These are phyloP conservation scores for Fusarium palustre DNA, from an alignment of 2,329 filamentous ascomycete genomes.

Conservation along the genomic window DNA sequence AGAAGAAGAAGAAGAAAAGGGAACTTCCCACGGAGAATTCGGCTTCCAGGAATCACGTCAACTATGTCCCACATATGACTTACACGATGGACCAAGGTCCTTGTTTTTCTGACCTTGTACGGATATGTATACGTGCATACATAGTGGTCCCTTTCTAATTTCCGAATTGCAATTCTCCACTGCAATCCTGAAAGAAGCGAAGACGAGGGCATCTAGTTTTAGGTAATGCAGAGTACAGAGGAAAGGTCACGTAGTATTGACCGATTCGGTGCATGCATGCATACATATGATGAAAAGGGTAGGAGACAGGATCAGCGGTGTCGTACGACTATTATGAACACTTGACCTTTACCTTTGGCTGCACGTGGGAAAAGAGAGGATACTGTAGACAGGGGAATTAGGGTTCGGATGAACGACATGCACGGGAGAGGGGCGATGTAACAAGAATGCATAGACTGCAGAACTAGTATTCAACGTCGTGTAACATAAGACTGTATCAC, in stretches of 20 bases:
- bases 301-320: not conserved
- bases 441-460: slow-evolving; percentile 12
- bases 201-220: not conserved
- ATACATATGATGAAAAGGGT: not conserved
- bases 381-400: slow-evolving; percentile 4
- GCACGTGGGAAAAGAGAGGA: slow-evolving; percentile 29
- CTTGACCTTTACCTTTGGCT: slow-evolving; percentile 13
- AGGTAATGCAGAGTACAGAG: not conserved
- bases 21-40: slow-evolving; percentile 27
- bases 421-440: slow-evolving; percentile 6
- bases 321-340: slow-evolving; percentile 29
- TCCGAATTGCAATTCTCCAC: slow-evolving; percentile 27
- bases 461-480: not conserved
- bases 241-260: not conserved
- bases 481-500: not conserved
- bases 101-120: slow-evolving; percentile 4
- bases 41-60: slow-evolving; percentile 13
- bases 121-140: not conserved
- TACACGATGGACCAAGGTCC: not conserved
- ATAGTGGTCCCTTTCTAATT: slow-evolving; percentile 38
- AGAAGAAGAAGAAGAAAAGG: not conserved
- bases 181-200: not conserved
- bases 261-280: not conserved
- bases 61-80: not conserved
- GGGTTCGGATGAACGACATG: slow-evolving; percentile 26